Evolutionary conservation across 2,329 filamentous ascomycete species (phyloP).

Genomic region (Sporothrix luriei): DNA sequence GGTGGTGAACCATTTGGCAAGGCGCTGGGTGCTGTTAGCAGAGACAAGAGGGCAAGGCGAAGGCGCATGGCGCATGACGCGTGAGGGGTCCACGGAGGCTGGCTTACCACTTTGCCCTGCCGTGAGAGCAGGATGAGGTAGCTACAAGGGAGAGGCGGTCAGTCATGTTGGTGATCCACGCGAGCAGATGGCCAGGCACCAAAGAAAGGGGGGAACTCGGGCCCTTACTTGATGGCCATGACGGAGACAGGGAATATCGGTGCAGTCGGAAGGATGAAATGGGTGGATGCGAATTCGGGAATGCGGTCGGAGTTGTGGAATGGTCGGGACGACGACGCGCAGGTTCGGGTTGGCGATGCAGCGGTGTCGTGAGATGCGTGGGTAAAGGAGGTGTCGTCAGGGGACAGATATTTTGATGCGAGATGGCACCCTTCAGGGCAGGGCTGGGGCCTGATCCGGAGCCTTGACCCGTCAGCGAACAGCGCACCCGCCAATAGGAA

Average conservation of each 20-base stretch:
- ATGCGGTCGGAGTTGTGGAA: background rate
- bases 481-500: conserved; percentile 22
- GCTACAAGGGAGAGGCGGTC: conserved; percentile 53
- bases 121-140: conserved; percentile 96
- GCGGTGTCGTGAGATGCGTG: conserved; percentile 7
- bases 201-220: background rate
- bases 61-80: no score
- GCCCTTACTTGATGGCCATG: conserved; percentile 57
- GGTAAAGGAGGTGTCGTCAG: conserved; percentile 30
- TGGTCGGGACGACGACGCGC: background rate
- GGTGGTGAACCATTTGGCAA: conserved; percentile 99
- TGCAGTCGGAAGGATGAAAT: background rate
- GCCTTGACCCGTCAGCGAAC: conserved; percentile 25
- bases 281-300: background rate
- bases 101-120: conserved; percentile 95
- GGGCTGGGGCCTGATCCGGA: background rate
- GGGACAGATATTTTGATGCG: conserved; percentile 32
- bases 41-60: background rate
- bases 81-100: no score
- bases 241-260: background rate
- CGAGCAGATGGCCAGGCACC: background rate
- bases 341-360: background rate
- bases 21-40: conserved; percentile 63
- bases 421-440: conserved; percentile 8
- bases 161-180: background rate